Conservation (phyloP, 179 eudicot species). For the Nepenthes alata region DNA sequence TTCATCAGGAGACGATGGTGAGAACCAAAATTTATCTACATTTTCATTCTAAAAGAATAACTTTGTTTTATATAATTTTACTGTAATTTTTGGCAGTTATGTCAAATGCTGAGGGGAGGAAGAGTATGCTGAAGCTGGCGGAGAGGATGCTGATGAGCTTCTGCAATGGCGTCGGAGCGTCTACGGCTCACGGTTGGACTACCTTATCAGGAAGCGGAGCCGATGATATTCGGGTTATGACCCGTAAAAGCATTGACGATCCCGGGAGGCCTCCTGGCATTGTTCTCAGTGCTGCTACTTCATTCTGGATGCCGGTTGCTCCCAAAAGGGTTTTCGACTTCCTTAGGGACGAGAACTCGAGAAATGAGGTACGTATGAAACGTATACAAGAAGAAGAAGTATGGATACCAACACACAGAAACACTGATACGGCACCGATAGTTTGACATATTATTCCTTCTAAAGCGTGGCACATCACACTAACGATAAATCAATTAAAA, state of each 20-base stretch:
- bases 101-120: slow-evolving; percentile 37
- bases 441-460: no score
- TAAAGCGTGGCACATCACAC: no score
- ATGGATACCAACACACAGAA: no score
- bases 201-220: slow-evolving; percentile 35
- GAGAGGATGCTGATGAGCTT: slow-evolving; percentile 47
- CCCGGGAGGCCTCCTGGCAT: slow-evolving; percentile 54
- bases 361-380: slow-evolving; percentile 27
- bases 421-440: no score
- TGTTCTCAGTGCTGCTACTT: slow-evolving; percentile 48
- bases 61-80: no score
- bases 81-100: slow-evolving; percentile 15
- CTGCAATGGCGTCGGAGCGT: slow-evolving; percentile 46
- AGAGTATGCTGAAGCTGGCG: slow-evolving; percentile 45
- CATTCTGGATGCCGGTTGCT: slow-evolving; percentile 45
- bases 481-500: no score
- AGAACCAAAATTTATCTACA: slow-evolving; percentile 6
- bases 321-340: slow-evolving; percentile 51
- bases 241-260: slow-evolving; percentile 45
- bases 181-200: slow-evolving; percentile 44
- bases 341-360: slow-evolving; percentile 37
- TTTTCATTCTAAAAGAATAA: not conserved
- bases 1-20: slow-evolving; percentile 33
- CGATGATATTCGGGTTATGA: slow-evolving; percentile 45
- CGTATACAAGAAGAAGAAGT: no score